Evolutionary conservation across 2,329 filamentous ascomycete species (phyloP).

Genomic region (Calonectria leucothoes): DNA sequence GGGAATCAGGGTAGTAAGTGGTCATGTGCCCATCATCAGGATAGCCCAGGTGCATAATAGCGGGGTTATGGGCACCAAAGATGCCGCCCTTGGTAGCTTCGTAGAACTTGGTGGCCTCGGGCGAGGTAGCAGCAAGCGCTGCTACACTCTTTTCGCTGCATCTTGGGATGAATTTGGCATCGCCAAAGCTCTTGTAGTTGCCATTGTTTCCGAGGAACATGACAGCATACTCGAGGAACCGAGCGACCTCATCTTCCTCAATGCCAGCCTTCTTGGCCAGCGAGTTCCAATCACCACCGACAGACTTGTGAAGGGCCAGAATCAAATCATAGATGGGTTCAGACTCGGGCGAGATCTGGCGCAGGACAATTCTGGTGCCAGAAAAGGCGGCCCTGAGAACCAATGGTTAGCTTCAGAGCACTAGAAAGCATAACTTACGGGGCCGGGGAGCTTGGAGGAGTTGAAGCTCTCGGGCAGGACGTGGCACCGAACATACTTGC

Average conservation of each 20-base stretch:
- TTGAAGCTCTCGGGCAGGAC: background rate
- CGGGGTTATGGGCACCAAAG: constrained; percentile 73
- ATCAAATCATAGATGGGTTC: constrained; percentile 87
- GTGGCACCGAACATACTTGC: constrained; percentile 65
- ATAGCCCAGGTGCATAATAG: constrained; percentile 81
- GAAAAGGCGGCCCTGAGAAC: constrained; percentile 75
- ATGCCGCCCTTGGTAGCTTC: constrained; percentile 77
- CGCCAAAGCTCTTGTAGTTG: constrained; percentile 90
- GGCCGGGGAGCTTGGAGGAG: background rate
- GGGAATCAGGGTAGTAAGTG: constrained; percentile 84
- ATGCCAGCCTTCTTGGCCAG: constrained; percentile 74
- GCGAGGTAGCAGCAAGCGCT: constrained; percentile 70
- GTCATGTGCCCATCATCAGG: constrained; percentile 81
- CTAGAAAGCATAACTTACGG: background rate
- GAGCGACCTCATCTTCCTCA: constrained; percentile 70
- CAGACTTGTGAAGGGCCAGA: constrained; percentile 74
- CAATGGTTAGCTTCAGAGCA: constrained; percentile 19
- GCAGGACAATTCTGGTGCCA: constrained; percentile 81
- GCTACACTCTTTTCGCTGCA: constrained; percentile 73
- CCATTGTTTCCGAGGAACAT: constrained; percentile 85
- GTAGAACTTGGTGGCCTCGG: constrained; percentile 73
- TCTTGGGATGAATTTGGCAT: constrained; percentile 85
- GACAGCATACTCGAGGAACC: constrained; percentile 81
- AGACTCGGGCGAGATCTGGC: constrained; percentile 85
- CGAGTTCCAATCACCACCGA: constrained; percentile 76